A percentile compares a stretch with the other conserved stretches of the same genome.
phyloP scores from a whole-genome alignment of 805 yeast genomes.

The Kuraishia borneana region DNA sequence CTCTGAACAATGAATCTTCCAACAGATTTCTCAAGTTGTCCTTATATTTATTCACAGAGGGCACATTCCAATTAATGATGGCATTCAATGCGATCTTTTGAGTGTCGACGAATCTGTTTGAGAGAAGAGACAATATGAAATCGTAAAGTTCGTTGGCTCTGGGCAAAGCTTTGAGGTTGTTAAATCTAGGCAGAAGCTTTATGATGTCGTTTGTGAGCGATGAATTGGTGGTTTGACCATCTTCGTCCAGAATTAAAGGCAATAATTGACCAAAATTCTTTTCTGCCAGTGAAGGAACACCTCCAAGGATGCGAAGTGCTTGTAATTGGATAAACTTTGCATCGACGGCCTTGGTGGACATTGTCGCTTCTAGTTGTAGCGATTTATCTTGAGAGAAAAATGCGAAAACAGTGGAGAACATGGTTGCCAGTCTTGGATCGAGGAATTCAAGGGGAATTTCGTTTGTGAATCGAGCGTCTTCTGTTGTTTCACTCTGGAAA shows the following conservation, averaged over 20 bases:
- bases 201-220: constrained; percentile 31
- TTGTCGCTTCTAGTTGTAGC: no score
- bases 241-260: constrained; percentile 37
- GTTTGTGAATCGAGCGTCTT: no score
- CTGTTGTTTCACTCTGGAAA: no score
- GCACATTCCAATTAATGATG: constrained; percentile 51
- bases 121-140: constrained; percentile 42
- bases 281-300: constrained; percentile 65
- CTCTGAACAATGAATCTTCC: constrained; percentile 78
- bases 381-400: no score
- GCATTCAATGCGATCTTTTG: constrained; percentile 69
- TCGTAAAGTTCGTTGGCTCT: constrained; percentile 41
- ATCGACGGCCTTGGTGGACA: constrained; percentile 37
- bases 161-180: constrained; percentile 43
- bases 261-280: constrained; percentile 41
- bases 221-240: constrained; percentile 7
- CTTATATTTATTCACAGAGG: constrained; percentile 50
- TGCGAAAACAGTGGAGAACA: no score
- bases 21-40: constrained; percentile 65
- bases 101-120: constrained; percentile 46
- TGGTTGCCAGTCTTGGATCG: no score
- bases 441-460: no score
- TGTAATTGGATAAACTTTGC: constrained; percentile 27
- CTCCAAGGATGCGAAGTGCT: constrained; percentile 42
- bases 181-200: constrained; percentile 53